Percentiles rank a stretch among this genome's conserved stretches.
phyloP scores from a whole-genome alignment of 106 monocot species.

The Allium fistulosum region DNA sequence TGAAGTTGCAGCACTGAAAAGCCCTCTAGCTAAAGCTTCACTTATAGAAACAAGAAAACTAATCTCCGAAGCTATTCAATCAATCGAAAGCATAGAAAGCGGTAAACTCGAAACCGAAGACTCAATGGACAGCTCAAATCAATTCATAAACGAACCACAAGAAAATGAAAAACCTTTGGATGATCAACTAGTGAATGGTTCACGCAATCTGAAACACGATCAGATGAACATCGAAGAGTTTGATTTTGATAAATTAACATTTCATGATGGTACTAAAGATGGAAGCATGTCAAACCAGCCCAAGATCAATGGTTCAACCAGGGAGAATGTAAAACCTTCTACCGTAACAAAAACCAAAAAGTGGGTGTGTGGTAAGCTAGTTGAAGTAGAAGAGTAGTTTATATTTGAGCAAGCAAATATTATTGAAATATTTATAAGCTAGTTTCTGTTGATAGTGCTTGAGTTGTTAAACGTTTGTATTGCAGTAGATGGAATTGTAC shows the following conservation, averaged over 20 bases:
- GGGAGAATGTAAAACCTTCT: not conserved
- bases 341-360: conserved; percentile 15
- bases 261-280: conserved; percentile 7
- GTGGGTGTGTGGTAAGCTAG: conserved; percentile 50
- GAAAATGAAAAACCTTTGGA: not conserved
- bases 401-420: not conserved
- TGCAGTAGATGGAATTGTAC: no score
- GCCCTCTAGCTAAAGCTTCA: conserved; percentile 73
- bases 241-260: conserved; percentile 5
- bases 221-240: conserved; percentile 1
- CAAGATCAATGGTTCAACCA: conserved; percentile 3
- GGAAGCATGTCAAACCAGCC: conserved; percentile 1
- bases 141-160: not conserved
- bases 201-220: conserved; percentile 2
- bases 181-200: conserved; percentile 45
- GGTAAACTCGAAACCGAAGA: conserved; percentile 17
- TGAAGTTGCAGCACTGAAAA: conserved; percentile 69
- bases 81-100: conserved; percentile 50
- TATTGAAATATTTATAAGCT: no score
- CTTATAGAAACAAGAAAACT: conserved; percentile 84
- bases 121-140: conserved; percentile 3
- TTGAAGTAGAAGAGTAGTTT: conserved; percentile 40
- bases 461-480: no score
- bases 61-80: conserved; percentile 68
- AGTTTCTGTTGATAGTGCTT: no score